Evolutionary conservation across 805 yeast species (phyloP), one percentile per base, ranked within the genome.

Genomic region (Nakazawaea wyomingensis): DNA sequence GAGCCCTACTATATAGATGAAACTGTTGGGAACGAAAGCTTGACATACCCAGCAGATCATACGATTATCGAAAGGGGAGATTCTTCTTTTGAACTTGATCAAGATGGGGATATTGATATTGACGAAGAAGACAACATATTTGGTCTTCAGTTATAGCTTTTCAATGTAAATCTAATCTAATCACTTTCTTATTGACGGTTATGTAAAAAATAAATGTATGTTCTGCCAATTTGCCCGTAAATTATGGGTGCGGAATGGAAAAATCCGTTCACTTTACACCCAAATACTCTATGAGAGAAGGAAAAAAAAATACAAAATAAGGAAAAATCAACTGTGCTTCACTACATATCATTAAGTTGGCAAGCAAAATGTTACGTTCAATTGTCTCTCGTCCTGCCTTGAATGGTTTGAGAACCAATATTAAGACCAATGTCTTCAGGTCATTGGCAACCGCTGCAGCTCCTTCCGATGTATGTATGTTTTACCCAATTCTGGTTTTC

Each of bases 361-460:
- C 37, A 17, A 28, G 43, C 18, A 53, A 21, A 26, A 51, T 56
- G 55, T 46, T 55, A 42, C 54, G 54, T 50, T 44, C 52, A 20
- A 46, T 42, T 31, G 37, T 54, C 28, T 31, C 38, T 29, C 43
- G 43, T 28, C 43, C 57, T n/a, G 31, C 44, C 9, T 46, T 47
- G 39, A 47, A 44, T 39, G 49, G 54, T 18, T 42, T 46, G 19
- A 48, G 48, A 37, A 44, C 48, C 32, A 43, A 45, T 32, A 50
- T 55, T 24, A 50, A 49, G 37, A 39, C 50, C 22, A 35, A 27
- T 37, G 52, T 51, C 30, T 16, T 38, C n/a, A 57, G 64, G 54
- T 39, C 60, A 7, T 44, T 62, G 52, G 67, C 69, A 27, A 57
- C 65, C 7, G 55, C 52, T 32, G 44, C 57, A 35, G 54, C 50